Conservation (phyloP, 2,329 filamentous ascomycete species). For the Claviceps digitariae region DNA sequence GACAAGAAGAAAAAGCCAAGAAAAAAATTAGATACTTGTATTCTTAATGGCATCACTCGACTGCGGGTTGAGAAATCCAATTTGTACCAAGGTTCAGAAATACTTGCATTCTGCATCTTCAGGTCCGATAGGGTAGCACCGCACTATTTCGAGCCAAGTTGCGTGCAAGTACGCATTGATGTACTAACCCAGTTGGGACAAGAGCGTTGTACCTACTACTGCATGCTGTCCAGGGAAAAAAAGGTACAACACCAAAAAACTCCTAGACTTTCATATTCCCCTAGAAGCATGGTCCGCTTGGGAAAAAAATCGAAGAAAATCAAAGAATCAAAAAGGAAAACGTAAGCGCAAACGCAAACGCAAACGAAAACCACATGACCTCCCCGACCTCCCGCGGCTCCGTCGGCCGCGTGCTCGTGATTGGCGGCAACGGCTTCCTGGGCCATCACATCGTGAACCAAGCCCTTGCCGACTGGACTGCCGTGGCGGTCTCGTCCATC, state of each 20-base stretch:
- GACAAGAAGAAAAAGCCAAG: too few relatives aligned
- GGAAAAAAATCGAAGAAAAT: background rate
- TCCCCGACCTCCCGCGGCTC: constrained; percentile 17
- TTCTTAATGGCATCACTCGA: too few relatives aligned
- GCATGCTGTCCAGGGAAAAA: background rate
- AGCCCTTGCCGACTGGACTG: constrained; percentile 41
- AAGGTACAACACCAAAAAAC: background rate
- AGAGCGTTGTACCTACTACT: background rate
- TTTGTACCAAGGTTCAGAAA: too few relatives aligned
- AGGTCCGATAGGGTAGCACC: too few relatives aligned
- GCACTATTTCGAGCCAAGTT: background rate
- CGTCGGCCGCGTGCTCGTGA: constrained; percentile 60
- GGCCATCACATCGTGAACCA: constrained; percentile 71
- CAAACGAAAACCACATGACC: background rate
- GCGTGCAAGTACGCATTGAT: background rate
- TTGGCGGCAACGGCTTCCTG: constrained; percentile 75
- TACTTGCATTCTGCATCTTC: too few relatives aligned
- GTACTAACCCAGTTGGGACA: background rate
- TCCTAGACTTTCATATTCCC: too few relatives aligned
- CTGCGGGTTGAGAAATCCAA: too few relatives aligned
- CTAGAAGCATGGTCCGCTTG: background rate
- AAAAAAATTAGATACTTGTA: too few relatives aligned
- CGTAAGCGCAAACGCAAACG: background rate
- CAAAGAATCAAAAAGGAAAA: background rate
- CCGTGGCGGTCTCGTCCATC: constrained; percentile 49